Evolutionary conservation across 2,329 filamentous ascomycete species (phyloP), one percentile per base, ranked within the genome.

Genomic region (Fusarium beomiforme): DNA sequence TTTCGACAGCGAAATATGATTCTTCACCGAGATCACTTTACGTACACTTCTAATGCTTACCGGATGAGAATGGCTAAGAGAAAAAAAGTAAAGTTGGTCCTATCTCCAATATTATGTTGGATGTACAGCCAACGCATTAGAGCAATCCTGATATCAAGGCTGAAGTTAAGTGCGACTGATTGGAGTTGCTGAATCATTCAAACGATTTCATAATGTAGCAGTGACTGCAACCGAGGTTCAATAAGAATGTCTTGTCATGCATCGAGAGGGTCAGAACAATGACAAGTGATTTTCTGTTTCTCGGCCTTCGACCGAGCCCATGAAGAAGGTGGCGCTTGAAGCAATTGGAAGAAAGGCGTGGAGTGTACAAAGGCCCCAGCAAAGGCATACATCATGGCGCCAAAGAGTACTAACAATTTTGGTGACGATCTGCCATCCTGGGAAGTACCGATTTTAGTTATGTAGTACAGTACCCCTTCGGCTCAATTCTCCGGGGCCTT

Each of bases 251-350:
- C 16, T 24, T 24, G n/a, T 39, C 31, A 34, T 23, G 17, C 19
- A 41, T 43, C n/a, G 19, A 50, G 31, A 31, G 50, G 36, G 11
- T 44, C 23, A 39, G 46, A 50, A 54, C 17, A 14, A 39, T 29
- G 19, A 21, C 56, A 46, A 51, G 47, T 17, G 33, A 43, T 50
- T 44, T 24, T 37, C 33, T 23, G 24, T 31, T 13, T 44, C 67
- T 73, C 70, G 70, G 70, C 56, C 70, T 47, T 51, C 16, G 23
- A 54, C 70, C 70, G 70, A 73, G 51, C 37, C 37, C 63, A 53
- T 53, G 24, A 56, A 43, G 19, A 29, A 31, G 39, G 19, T 33
- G 24, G 53, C 54, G 21, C 21, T 41, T 49, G 21, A 47, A 12
- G 44, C 44, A 41, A 36, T 29, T 60, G 42, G 41, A 33, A 26